Evolutionary conservation across 176 grass and related monocot genomes (phyloP), one percentile per base, ranked within the genome.

Genomic region (Olyra latifolia): DNA sequence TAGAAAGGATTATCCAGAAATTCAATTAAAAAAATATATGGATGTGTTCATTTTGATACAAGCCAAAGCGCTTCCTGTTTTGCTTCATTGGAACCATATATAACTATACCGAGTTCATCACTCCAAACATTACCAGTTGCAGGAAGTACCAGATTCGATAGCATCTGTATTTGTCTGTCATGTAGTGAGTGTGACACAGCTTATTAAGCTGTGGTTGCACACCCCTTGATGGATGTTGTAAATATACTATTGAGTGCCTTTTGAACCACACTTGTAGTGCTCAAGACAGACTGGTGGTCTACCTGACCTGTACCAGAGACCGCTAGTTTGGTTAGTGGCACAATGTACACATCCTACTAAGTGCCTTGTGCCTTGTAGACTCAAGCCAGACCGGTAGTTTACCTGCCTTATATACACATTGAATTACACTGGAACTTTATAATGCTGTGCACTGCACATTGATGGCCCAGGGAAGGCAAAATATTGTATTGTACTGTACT

Each of bases 181-280:
- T 75, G 57, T 71, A 32, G 58, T 72, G 66, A 72, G 63, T 24
- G 58, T 72, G 66, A 72, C 50, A 71, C n/a, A 48, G 14, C 12
- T 77, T 55, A 75, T 49, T 29, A 44, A 56, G 35, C 23, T 57
- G 62, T 55, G 30, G n/a, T 7, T 68, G 35, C 48, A 20, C 20
- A n/a, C 39, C 10, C 32, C 16, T 80, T 80, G 20, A 42, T 80
- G 28, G 57, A 30, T 47, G 2, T 17, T 62, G 41, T 62, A 62
- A 56, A 20, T 58, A 54, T 57, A 24, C 47, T 77, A 38, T 63
- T 2, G 8, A 53, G 0, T 32, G 17, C 2, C 40, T 66, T 75
- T 17, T 71, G 11, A 35, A 4, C 32, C 32, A 35, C 32, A 4
- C 8, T 55, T 87, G 10, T 57, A 30, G 55, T 35, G 71, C 50